These are phyloP conservation scores for Chimonanthus salicifolius DNA, from an alignment of 164 flowering plant species.

Conservation along the genomic window DNA sequence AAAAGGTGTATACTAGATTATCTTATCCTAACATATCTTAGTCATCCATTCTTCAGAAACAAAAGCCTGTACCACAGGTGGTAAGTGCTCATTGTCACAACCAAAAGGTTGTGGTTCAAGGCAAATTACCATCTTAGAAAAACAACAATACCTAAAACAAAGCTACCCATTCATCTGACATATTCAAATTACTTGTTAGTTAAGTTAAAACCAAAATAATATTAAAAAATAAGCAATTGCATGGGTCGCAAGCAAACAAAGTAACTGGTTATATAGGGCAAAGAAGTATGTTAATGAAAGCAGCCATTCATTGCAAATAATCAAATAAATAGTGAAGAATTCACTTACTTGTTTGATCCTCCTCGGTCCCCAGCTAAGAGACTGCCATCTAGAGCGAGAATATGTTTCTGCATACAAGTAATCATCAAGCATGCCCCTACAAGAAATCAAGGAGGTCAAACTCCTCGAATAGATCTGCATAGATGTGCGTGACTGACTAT, in stretches of 20 bases:
- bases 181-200: too few species aligned
- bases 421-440: conserved; percentile 80
- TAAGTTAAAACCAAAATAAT: too few species aligned
- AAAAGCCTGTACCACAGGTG: too few species aligned
- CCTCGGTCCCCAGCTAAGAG: conserved; percentile 82
- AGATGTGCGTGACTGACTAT: neutral
- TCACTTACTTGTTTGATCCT: conserved; percentile 70
- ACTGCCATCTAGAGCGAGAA: conserved; percentile 79
- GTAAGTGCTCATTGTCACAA: too few species aligned
- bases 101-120: too few species aligned
- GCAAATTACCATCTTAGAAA: too few species aligned
- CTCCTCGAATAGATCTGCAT: neutral
- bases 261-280: neutral
- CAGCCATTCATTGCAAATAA: neutral
- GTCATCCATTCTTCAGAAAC: too few species aligned
- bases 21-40: too few species aligned
- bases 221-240: too few species aligned
- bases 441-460: conserved; percentile 7
- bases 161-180: too few species aligned
- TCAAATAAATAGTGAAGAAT: neutral
- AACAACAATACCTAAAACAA: too few species aligned
- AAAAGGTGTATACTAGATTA: too few species aligned
- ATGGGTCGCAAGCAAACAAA: neutral
- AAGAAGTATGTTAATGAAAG: neutral
- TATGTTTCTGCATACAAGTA: conserved; percentile 73